Evolutionary conservation across 495 filamentous ascomycete species (phyloP).

Genomic region (Astrothelium macrocarpum): DNA sequence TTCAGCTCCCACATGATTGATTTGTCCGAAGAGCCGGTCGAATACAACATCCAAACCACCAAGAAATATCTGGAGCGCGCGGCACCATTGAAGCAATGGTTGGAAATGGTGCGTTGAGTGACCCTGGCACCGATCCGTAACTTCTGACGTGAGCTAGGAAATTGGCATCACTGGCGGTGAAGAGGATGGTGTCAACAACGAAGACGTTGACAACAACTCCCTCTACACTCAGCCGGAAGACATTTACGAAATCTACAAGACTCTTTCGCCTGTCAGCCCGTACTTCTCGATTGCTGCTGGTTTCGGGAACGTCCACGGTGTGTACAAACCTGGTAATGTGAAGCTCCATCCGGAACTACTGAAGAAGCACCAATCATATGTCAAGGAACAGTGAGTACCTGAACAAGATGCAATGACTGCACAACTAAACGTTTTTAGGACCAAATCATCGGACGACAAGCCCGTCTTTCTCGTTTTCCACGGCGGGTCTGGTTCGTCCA

Average conservation of each 20-base stretch:
- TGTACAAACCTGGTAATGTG: conserved; percentile 98
- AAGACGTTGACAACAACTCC: conserved; percentile 84
- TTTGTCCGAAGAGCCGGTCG: conserved; percentile 76
- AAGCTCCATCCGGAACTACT: conserved; percentile 89
- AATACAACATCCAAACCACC: conserved; percentile 85
- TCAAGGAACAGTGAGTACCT: conserved; percentile 54
- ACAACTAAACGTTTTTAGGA: conserved; percentile 18
- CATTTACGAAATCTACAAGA: conserved; percentile 31
- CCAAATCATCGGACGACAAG: conserved; percentile 55
- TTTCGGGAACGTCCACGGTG: conserved; percentile 98
- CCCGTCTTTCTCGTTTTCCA: conserved; percentile 99
- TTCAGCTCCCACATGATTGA: conserved; percentile 99
- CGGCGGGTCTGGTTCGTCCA: conserved; percentile 83
- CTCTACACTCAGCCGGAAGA: conserved; percentile 83
- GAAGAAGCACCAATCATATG: conserved; percentile 84
- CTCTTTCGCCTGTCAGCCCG: conserved; percentile 55
- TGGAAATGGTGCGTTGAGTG: conserved; percentile 73
- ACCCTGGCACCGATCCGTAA: background rate
- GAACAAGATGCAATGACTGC: background rate
- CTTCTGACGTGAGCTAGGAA: conserved; percentile 40
- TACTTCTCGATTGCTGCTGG: conserved; percentile 98
- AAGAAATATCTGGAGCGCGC: conserved; percentile 83
- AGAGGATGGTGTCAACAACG: conserved; percentile 88
- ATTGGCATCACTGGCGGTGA: conserved; percentile 93
- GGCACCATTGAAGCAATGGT: conserved; percentile 93